Conservation (phyloP, 805 yeast species). For the Brettanomyces nanus region DNA sequence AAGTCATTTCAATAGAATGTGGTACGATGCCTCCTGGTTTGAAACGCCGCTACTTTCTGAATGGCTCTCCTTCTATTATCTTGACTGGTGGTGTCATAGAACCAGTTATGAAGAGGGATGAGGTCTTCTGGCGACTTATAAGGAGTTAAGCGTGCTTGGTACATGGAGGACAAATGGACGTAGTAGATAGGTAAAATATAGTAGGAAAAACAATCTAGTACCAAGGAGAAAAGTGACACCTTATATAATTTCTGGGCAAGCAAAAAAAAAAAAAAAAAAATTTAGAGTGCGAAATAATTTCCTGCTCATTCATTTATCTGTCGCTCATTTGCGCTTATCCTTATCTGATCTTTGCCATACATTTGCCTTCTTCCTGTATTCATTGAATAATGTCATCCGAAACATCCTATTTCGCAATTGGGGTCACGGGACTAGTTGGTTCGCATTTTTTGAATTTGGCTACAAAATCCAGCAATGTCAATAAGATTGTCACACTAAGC, state of each 20-base stretch:
- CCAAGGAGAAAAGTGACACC: too few relatives aligned
- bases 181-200: too few relatives aligned
- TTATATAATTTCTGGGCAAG: too few relatives aligned
- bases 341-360: too few relatives aligned
- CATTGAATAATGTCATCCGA: background rate
- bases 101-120: conserved; percentile 38
- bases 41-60: conserved; percentile 42
- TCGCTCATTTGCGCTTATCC: too few relatives aligned
- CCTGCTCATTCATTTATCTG: too few relatives aligned
- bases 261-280: too few relatives aligned
- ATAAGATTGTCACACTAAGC: conserved; percentile 39
- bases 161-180: too few relatives aligned
- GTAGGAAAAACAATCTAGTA: too few relatives aligned
- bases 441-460: conserved; percentile 41
- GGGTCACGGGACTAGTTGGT: conserved; percentile 80
- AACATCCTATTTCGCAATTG: conserved; percentile 35
- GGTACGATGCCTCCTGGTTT: conserved; percentile 57
- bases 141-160: conserved; percentile 25
- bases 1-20: conserved; percentile 64
- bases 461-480: conserved; percentile 27
- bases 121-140: conserved; percentile 37
- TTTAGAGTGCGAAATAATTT: too few relatives aligned
- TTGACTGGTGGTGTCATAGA: conserved; percentile 28
- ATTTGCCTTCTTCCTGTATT: too few relatives aligned
- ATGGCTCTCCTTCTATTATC: conserved; percentile 39